Evolutionary conservation across 2,329 filamentous ascomycete species (phyloP).

Genomic region (Canariomyces notabilis): DNA sequence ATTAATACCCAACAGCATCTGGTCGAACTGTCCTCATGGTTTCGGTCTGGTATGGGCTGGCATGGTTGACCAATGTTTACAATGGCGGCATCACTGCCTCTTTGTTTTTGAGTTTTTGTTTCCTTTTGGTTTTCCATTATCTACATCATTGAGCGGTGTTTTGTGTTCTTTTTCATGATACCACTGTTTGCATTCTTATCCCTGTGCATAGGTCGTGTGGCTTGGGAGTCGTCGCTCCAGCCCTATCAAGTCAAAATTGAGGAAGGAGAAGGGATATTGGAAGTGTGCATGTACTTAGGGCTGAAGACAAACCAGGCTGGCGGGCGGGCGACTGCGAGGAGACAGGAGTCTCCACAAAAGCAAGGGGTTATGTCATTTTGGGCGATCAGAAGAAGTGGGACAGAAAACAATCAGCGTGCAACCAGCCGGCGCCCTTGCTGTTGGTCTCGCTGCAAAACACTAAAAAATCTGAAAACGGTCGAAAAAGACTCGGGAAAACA

Average conservation of each 20-base stretch:
- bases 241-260: no score
- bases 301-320: constrained; percentile 3
- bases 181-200: constrained; percentile 22
- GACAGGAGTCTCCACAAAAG: not conserved
- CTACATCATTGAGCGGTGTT: constrained; percentile 14
- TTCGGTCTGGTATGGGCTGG: constrained; percentile 15
- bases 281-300: constrained; percentile 10
- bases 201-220: constrained; percentile 1
- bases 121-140: constrained; percentile 10
- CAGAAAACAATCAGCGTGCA: constrained; percentile 8
- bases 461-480: constrained; percentile 14
- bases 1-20: constrained; percentile 14
- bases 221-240: no score
- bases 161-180: constrained; percentile 20
- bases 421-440: not conserved
- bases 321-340: constrained; percentile 13
- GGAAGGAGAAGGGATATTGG: constrained; percentile 2
- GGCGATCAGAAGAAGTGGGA: not conserved
- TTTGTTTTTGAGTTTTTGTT: constrained; percentile 3
- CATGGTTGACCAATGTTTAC: constrained; percentile 24
- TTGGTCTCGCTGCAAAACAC: not conserved
- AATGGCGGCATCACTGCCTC: constrained; percentile 25
- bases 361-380: not conserved
- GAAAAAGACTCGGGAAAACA: constrained; percentile 17
- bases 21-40: constrained; percentile 21